phyloP scores from a whole-genome alignment of 225 moss, liverwort and hornwort species.

The Marchantia polymorpha region DNA sequence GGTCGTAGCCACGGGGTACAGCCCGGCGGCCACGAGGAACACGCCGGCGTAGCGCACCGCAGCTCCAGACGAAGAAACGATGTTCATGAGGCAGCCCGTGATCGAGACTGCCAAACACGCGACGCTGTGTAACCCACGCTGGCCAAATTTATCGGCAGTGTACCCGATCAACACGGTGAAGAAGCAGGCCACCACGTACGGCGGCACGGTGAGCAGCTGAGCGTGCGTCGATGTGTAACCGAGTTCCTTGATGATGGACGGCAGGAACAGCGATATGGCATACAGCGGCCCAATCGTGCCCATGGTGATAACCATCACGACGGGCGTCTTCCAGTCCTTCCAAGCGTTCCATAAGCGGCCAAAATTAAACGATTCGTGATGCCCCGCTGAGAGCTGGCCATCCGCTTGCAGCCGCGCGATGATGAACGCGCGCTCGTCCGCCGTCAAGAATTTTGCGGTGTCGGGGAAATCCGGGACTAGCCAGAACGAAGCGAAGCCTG shows the following conservation, averaged over 20 bases:
- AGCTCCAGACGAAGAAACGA: background rate
- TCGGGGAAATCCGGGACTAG: slow-evolving; percentile 3
- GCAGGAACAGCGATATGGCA: background rate
- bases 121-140: background rate
- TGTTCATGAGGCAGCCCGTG: background rate
- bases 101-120: background rate
- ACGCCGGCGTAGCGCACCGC: background rate
- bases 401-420: background rate
- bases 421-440: background rate
- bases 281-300: background rate
- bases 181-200: background rate
- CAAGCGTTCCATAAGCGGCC: background rate
- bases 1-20: background rate
- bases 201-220: background rate
- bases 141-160: background rate
- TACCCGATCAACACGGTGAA: background rate
- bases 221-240: background rate
- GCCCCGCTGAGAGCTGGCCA: background rate
- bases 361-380: background rate
- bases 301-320: background rate
- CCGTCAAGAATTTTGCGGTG: background rate
- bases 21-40: background rate
- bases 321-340: background rate
- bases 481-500: slow-evolving; percentile 3
- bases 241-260: background rate